phyloP scores from a whole-genome alignment of 78 protist genomes.

The Tieghemostelium lacteum region DNA sequence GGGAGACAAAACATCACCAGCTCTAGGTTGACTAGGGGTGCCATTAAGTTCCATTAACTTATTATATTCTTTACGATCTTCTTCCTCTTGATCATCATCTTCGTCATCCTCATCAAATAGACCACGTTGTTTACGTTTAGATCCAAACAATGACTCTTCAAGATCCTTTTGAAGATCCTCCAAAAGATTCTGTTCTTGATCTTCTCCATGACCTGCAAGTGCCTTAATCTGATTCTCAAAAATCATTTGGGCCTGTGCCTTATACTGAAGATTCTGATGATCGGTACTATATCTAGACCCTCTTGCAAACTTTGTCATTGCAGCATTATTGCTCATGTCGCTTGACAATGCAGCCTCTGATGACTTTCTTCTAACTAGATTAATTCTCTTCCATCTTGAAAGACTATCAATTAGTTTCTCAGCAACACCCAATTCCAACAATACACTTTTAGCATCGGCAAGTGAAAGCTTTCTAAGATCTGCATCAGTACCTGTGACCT shows the following conservation, averaged over 20 bases:
- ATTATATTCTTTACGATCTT: constrained; percentile 40
- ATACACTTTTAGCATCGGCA: constrained; percentile 28
- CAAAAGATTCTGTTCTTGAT: constrained; percentile 24
- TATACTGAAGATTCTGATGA: constrained; percentile 79
- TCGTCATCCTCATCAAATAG: constrained; percentile 29
- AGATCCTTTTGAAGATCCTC: constrained; percentile 48
- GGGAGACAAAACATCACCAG: not conserved
- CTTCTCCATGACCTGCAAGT: constrained; percentile 37
- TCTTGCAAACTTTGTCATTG: constrained; percentile 79
- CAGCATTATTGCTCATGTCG: constrained; percentile 13
- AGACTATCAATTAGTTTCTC: constrained; percentile 63
- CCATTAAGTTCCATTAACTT: constrained; percentile 25
- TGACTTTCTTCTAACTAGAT: constrained; percentile 68
- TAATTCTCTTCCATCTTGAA: constrained; percentile 79
- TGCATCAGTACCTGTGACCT: constrained; percentile 81
- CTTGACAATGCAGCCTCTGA: constrained; percentile 58
- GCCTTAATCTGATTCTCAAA: constrained; percentile 72
- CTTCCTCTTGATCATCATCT: constrained; percentile 41
- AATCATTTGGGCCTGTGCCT: constrained; percentile 78
- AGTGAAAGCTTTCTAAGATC: constrained; percentile 80
- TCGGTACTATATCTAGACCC: constrained; percentile 70
- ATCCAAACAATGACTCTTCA: constrained; percentile 35
- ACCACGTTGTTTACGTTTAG: not conserved
- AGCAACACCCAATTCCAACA: constrained; percentile 61
- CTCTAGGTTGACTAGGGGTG: constrained; percentile 2